phyloP scores from a whole-genome alignment of 805 yeast genomes.

The Lipomyces chichibuensis region DNA sequence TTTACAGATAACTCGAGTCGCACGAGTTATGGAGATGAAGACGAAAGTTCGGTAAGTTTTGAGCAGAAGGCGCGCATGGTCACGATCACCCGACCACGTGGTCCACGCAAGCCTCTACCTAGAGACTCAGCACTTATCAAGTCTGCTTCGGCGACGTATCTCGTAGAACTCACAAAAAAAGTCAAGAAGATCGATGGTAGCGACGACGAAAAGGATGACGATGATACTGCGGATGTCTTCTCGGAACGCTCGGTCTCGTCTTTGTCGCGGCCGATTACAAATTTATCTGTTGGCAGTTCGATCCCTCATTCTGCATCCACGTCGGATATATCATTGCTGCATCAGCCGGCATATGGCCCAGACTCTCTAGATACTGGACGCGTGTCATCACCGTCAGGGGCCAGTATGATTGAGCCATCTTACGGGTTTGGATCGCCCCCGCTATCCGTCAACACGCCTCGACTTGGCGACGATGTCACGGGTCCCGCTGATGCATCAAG shows the following conservation, averaged over 20 bases:
- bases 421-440: not conserved
- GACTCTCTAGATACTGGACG: not conserved
- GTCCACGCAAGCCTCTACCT: slow-evolving; percentile 20
- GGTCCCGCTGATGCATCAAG: not conserved
- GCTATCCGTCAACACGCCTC: not conserved
- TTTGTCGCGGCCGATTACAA: not conserved
- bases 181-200: slow-evolving; percentile 51
- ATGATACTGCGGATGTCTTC: not conserved
- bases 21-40: slow-evolving; percentile 4
- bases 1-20: not conserved
- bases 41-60: not conserved
- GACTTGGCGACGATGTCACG: not conserved
- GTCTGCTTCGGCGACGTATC: slow-evolving; percentile 9
- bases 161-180: slow-evolving; percentile 41
- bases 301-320: not conserved
- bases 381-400: not conserved
- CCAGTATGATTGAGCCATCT: not conserved
- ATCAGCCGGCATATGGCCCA: not conserved
- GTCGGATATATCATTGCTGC: not conserved
- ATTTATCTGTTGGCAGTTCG: not conserved
- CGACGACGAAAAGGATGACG: slow-evolving; percentile 43
- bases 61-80: slow-evolving; percentile 29
- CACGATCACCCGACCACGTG: slow-evolving; percentile 34
- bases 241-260: not conserved
- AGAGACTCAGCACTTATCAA: slow-evolving; percentile 15